Conservation (phyloP, 106 monocot genomes). For the Xerophyta viscosa region DNA sequence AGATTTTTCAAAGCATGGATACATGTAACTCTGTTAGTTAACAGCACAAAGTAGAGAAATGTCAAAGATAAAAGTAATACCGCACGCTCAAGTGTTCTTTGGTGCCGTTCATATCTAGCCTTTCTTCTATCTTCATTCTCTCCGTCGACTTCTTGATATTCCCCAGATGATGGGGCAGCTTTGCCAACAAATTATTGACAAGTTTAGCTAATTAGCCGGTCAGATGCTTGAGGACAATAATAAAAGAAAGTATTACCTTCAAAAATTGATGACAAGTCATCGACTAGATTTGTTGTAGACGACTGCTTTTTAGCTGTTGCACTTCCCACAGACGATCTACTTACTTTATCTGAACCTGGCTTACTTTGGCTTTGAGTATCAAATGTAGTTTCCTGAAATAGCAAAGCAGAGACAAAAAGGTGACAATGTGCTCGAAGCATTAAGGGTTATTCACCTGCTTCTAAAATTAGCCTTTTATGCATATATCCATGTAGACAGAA, state of each 20-base stretch:
- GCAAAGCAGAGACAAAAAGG: constrained; percentile 1
- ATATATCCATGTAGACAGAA: no score
- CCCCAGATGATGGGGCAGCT: constrained; percentile 59
- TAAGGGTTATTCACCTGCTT: neutral
- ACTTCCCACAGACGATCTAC: no score
- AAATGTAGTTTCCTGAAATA: constrained; percentile 60
- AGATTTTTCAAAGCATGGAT: no score
- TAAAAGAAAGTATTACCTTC: constrained; percentile 40
- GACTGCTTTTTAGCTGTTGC: constrained; percentile 48
- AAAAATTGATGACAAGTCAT: constrained; percentile 83
- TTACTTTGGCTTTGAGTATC: constrained; percentile 42
- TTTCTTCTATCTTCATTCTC: constrained; percentile 84
- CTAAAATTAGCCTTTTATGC: no score
- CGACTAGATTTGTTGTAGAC: constrained; percentile 69
- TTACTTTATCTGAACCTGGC: constrained; percentile 23
- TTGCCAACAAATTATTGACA: neutral
- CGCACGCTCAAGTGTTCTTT: constrained; percentile 70
- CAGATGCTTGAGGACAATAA: no score
- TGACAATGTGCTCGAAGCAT: neutral
- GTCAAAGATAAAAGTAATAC: constrained; percentile 22
- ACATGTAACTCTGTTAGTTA: no score
- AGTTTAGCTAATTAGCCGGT: no score
- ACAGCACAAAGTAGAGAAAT: no score
- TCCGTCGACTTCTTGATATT: constrained; percentile 89
- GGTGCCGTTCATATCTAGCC: constrained; percentile 72